Percentiles rank a stretch among this genome's conserved stretches.
These are phyloP conservation scores for Penicillium glabrum DNA, from an alignment of 2,329 filamentous ascomycete species.

Conservation along the genomic window DNA sequence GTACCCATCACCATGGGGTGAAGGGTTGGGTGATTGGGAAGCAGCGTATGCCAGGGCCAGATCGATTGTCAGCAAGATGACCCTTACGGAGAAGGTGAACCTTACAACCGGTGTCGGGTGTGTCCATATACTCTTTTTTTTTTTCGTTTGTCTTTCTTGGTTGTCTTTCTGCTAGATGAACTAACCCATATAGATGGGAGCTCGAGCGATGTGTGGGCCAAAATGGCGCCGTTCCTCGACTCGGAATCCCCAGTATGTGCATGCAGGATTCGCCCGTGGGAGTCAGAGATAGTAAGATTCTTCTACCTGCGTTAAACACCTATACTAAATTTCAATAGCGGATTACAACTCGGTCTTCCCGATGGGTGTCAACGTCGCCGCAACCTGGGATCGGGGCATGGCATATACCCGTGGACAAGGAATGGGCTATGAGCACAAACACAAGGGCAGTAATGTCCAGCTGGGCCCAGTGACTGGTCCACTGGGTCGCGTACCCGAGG, in stretches of 20 bases:
- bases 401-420: slow-evolving; percentile 8
- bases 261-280: slow-evolving; percentile 11
- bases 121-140: not conserved
- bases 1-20: slow-evolving; percentile 10
- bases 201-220: slow-evolving; percentile 11
- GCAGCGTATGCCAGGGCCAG: slow-evolving; percentile 9
- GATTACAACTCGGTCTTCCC: slow-evolving; percentile 15
- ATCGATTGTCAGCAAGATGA: slow-evolving; percentile 10
- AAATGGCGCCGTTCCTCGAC: slow-evolving; percentile 11
- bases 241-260: slow-evolving; percentile 12
- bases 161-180: not conserved
- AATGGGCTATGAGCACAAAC: slow-evolving; percentile 16
- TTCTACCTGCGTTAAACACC: not conserved
- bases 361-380: slow-evolving; percentile 9
- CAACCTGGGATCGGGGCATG: slow-evolving; percentile 10
- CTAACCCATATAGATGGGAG: not conserved
- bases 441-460: slow-evolving; percentile 8
- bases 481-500: slow-evolving; percentile 33
- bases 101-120: slow-evolving; percentile 15
- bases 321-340: not conserved
- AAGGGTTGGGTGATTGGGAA: slow-evolving; percentile 6
- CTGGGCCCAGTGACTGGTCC: slow-evolving; percentile 32
- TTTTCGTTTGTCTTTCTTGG: not conserved
- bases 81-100: slow-evolving; percentile 9
- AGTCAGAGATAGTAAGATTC: slow-evolving; percentile 6